These are phyloP conservation scores for Apiospora aurea DNA, from an alignment of 2,329 filamentous ascomycete species.

Conservation along the genomic window DNA sequence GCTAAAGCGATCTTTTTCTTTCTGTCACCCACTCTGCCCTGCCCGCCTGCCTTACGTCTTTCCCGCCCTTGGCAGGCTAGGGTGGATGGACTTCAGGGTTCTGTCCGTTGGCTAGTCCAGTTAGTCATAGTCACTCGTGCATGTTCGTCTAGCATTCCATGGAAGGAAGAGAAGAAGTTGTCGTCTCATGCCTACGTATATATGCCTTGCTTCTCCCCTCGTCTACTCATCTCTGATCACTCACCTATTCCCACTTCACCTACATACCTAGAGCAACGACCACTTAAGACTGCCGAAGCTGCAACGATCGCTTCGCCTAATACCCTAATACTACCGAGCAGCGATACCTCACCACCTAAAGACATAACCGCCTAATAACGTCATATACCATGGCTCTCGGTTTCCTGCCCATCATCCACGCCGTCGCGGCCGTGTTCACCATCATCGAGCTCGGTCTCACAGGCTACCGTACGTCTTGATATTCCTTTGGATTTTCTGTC, in stretches of 20 bases:
- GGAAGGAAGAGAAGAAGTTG: neutral
- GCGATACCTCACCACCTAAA: neutral
- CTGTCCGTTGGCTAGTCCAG: neutral
- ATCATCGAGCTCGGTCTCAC: conserved; percentile 79
- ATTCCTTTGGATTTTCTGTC: neutral
- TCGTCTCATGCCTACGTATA: neutral
- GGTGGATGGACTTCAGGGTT: neutral
- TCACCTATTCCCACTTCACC: neutral
- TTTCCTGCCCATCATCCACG: conserved; percentile 69
- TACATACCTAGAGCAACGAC: neutral
- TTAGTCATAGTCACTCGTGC: conserved; percentile 16
- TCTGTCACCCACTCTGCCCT: neutral
- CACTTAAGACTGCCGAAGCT: neutral
- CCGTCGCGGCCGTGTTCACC: conserved; percentile 70
- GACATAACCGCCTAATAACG: neutral
- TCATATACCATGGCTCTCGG: conserved; percentile 55
- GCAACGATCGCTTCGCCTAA: neutral
- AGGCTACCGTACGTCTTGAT: conserved; percentile 67
- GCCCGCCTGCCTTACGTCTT: neutral
- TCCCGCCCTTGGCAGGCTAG: conserved; percentile 8
- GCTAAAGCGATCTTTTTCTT: conserved; percentile 8
- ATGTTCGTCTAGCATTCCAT: conserved; percentile 2
- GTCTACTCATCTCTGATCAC: neutral
- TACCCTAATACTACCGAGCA: neutral
- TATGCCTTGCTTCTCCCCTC: neutral